Evolutionary conservation across 169 alveolate genomes (phyloP), one percentile per base, ranked within the genome.

Genomic region (Neospora caninum): DNA sequence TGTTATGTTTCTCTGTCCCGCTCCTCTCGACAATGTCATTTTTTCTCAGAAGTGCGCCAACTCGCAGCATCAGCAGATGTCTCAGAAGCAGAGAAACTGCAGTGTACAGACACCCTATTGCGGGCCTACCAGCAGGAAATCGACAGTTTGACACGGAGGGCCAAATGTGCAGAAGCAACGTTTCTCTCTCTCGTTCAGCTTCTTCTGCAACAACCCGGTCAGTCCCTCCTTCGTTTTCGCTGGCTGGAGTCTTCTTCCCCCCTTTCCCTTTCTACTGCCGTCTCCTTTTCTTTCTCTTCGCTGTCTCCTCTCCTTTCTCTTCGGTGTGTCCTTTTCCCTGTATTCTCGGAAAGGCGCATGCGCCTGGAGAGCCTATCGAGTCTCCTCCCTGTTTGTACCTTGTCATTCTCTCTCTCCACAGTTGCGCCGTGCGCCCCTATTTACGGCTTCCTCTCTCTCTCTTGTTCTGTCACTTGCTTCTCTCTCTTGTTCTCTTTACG

Each of bases 131-230:
- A 92, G 69, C 78, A 53, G 43, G 95, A 92, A 80, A 69, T 92
- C 67, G 95, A 92, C 38, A 20, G 39, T 13, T 58, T 92, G 18
- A 92, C 93, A n/a, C 58, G 84, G 25, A 29, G 95, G 0, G 95
- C 95, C 0, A 92, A 92, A 49, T 38, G 80, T 0, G 95, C 95
- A 31, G 95, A 92, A 78, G 84, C 93, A 42, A 31, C 87, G 0
- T 92, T 92, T 41, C 84, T 84, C 41, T 42, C 69, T 20, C 92
- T 92, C 58, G 69, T 67, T 69, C 93, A 92, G 82, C 88, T 42
- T 7, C 92, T 92, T 34, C 94, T 92, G 9, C 91, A 84, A 53
- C 94, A 92, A 49, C 88, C 93, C 6, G 93, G 93, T 88, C 25
- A 34, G 38, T 34, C 45, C 20, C 42, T 9, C 18, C 41, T 36